Evolutionary conservation across 2,329 filamentous ascomycete species (phyloP), one percentile per base, ranked within the genome.

Genomic region (Aspergillus pseudoterreus): DNA sequence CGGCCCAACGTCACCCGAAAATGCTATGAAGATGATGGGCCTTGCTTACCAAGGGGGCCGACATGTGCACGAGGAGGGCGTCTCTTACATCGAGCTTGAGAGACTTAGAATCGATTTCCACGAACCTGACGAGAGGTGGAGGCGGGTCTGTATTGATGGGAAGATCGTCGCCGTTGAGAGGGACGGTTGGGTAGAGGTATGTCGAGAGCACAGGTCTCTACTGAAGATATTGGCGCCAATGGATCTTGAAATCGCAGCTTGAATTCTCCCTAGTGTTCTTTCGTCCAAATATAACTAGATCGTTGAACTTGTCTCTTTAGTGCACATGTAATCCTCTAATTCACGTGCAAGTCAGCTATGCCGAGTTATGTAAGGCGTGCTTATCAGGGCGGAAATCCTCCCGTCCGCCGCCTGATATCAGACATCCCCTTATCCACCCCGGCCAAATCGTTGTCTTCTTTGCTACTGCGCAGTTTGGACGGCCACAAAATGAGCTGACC

Each of bases 61-160:
- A 50, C 82, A 86, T 64, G 76, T 83, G 1, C 59, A 68, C 1
- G 75, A 83, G 42, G 69, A 77, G 15, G 61, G 67, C 14, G 86
- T 96, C 1, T 78, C 78, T 0, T 96, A 96, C 66, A 82, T 87
- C 15, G 79, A 82, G 49, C 78, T 94, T 6, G 81, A 87, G 2
- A 81, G 81, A 47, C 59, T 96, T 15, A 77, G 73, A 52, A 83
- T 96, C 43, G 78, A 81, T 14, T 84, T 90, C 33, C 56, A 75
- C 1, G 88, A 94, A 63, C 75, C 81, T 1, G 53, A 66, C 21
- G 67, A 70, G 49, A 76, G 84, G 47, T 96, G 91, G 91, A 79
- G 92, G 54, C 83, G 92, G 63, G 81, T 95, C 12, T 97, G 92
- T 67, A 78, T 97, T n/a, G 92, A 97, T 69, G 92, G 92, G 3